Base-by-base conservation (phyloP, 768 basidiomycete genomes). In the Botryobasidium botryosum region DNA sequence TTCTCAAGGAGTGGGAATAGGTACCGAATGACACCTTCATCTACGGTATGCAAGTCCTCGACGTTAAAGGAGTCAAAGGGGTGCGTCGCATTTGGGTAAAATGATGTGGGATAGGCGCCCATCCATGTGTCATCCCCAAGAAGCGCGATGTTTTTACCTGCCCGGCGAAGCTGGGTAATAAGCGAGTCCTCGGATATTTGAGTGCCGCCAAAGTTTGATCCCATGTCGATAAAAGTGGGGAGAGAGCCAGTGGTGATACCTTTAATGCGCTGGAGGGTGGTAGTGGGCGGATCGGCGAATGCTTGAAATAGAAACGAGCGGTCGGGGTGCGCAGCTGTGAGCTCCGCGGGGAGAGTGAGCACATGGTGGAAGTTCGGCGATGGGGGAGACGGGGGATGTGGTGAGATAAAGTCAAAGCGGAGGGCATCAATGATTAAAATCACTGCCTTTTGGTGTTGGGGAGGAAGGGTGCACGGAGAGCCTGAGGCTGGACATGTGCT, bases 61-160 rank as follows among this genome's bases (percentile, higher is more conserved):
- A 99, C 94, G 59, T 97, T 90, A 69, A 99, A 97, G 0, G 90
- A 94, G 60, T 94, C 91, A 57, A 76, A 97, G 0, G 91, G 79
- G 56, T 75, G 80, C 1, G 79, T 68, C 67, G 82, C 75, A 54
- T 83, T 77, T 12, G 65, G 59, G 24, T 70, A 66, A 52, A 96
- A 88, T 4, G 74, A 63, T 43, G 71, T 63, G 0, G 91, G 86
- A 56, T 90, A 99, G 10, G 91, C 72, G 1, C 77, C 72, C 61
- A 82, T 73, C 94, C 94, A 99, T 0, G 94, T 99, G 59, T 97
- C 88, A 55, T 97, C 92, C 0, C 94, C 92, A 77, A 86, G 86
- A 58, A 96, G 81, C 1, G 81, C 85, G 42, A 85, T 62, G 56
- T 68, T 76, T 59, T 71, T 78, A 12, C 71, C 74, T 0, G 70